Conservation (phyloP, 148 eudicot genomes). For the Heliamphora exappendiculata region DNA sequence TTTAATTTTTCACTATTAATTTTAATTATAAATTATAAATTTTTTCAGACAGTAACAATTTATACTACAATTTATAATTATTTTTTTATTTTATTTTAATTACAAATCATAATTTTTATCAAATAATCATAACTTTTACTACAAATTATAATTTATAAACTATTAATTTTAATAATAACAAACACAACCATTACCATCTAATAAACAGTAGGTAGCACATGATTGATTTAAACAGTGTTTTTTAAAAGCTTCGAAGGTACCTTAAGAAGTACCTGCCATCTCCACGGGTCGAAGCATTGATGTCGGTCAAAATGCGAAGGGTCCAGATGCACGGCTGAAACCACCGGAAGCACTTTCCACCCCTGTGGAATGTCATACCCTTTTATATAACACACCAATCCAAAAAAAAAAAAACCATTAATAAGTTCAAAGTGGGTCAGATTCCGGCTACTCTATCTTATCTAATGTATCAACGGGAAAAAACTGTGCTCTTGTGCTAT, state of each 20-base stretch:
- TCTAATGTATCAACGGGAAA: not conserved
- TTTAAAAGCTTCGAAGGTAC: too few species aligned
- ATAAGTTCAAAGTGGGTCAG: not conserved
- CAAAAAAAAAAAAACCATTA: not conserved
- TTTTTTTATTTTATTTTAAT: too few species aligned
- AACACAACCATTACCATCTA: too few species aligned
- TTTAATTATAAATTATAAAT: too few species aligned
- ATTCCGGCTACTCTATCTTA: conserved; percentile 3
- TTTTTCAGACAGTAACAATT: too few species aligned
- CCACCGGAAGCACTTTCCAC: conserved; percentile 96
- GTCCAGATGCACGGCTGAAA: conserved; percentile 95
- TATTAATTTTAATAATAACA: too few species aligned
- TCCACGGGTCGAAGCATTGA: conserved; percentile 85
- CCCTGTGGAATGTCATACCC: conserved; percentile 98
- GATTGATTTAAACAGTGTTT: not conserved
- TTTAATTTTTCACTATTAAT: too few species aligned
- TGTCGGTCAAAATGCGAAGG: conserved; percentile 67
- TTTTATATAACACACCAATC: conserved; percentile 16
- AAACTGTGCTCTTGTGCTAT: not conserved
- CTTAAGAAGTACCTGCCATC: conserved; percentile 69
- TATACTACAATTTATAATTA: too few species aligned
- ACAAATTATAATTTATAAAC: too few species aligned
- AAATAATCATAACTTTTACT: too few species aligned
- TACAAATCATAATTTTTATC: not conserved
- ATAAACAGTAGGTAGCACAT: too few species aligned